Evolutionary conservation across 192 early-diverging fungal genomes (phyloP).

Genomic region (Umbelopsis ramanniana): DNA sequence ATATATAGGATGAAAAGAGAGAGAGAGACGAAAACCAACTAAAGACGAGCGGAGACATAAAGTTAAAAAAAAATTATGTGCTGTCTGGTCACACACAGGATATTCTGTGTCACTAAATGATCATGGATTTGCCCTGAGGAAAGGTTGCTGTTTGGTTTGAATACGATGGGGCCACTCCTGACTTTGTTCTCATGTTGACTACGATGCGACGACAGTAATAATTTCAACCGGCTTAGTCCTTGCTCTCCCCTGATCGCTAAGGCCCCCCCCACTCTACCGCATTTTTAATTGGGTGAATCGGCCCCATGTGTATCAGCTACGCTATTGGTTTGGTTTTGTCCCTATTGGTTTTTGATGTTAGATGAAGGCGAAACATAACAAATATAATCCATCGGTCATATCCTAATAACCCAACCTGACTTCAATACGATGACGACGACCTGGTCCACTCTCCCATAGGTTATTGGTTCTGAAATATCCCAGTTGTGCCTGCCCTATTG

Average conservation of each 20-base stretch:
- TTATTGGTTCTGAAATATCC: too few relatives aligned
- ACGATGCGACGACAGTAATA: neutral
- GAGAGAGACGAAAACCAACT: conserved; percentile 18
- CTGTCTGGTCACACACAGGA: conserved; percentile 6
- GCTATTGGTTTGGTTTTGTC: conserved; percentile 19
- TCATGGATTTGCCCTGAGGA: conserved; percentile 14
- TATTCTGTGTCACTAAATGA: conserved; percentile 17
- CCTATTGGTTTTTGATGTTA: neutral
- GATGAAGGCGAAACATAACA: conserved; percentile 11
- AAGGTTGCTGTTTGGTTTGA: neutral
- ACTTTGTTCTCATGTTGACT: conserved; percentile 23
- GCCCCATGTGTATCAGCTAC: neutral
- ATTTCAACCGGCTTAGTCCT: conserved; percentile 17
- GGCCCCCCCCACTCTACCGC: too few relatives aligned
- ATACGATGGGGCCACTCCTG: neutral
- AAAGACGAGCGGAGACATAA: conserved; percentile 19
- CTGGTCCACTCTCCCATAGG: too few relatives aligned
- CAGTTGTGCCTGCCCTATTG: neutral
- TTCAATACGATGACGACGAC: too few relatives aligned
- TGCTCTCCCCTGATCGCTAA: neutral
- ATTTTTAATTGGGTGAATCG: neutral
- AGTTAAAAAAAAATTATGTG: conserved; percentile 9
- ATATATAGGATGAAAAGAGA: neutral
- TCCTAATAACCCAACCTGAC: neutral
- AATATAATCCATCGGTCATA: neutral